phyloP scores from a whole-genome alignment of 495 filamentous ascomycete genomes.

The Pyrenula aspistea region DNA sequence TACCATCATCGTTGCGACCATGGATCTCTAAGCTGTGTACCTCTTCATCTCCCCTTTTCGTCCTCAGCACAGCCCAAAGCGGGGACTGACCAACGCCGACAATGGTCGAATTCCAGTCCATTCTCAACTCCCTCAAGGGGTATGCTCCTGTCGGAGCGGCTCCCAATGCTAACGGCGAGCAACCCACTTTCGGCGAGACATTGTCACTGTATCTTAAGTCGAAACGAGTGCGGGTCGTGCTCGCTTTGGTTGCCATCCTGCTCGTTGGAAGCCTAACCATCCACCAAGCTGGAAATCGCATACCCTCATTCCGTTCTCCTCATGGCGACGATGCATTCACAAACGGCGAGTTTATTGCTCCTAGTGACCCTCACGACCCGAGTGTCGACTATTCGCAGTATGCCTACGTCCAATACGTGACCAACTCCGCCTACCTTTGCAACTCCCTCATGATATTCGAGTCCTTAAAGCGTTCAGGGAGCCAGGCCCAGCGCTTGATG shows the following conservation, averaged over 20 bases:
- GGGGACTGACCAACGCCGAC: background rate
- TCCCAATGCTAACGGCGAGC: background rate
- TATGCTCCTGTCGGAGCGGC: background rate
- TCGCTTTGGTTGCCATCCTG: background rate
- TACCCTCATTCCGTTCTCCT: background rate
- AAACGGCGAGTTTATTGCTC: slow-evolving; percentile 12
- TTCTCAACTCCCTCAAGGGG: background rate
- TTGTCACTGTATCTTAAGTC: background rate
- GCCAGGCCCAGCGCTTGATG: slow-evolving; percentile 52
- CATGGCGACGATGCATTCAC: slow-evolving; percentile 3
- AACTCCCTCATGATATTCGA: slow-evolving; percentile 70
- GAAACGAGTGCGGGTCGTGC: background rate
- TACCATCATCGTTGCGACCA: too few relatives aligned
- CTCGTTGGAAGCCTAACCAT: background rate
- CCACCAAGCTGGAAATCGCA: background rate
- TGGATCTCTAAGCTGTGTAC: background rate
- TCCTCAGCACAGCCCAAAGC: background rate
- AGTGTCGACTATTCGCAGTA: slow-evolving; percentile 43
- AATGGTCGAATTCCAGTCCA: background rate
- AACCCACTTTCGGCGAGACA: background rate
- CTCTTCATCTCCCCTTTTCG: background rate
- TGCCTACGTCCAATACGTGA: slow-evolving; percentile 65
- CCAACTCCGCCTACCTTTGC: slow-evolving; percentile 55
- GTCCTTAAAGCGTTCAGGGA: slow-evolving; percentile 43
- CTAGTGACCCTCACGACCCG: slow-evolving; percentile 1